Conservation (phyloP, 2,329 filamentous ascomycete species). For the Aspergillus fumigatiaffinis region DNA sequence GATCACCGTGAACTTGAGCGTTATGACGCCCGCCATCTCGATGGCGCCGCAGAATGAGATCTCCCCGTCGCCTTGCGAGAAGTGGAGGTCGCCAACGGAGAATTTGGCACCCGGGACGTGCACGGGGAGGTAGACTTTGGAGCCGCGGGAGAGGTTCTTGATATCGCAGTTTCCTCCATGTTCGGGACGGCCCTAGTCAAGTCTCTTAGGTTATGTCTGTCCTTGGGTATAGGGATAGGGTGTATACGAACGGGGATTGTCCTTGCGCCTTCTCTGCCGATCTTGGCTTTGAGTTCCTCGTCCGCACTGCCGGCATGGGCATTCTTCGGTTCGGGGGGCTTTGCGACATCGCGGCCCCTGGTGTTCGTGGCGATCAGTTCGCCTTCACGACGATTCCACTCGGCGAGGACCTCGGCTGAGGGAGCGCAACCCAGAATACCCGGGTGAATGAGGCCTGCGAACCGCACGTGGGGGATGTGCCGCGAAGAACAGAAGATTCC, state of each 20-base stretch:
- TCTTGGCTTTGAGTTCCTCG: slow-evolving; percentile 57
- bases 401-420: slow-evolving; percentile 68
- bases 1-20: slow-evolving; percentile 83
- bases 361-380: slow-evolving; percentile 69
- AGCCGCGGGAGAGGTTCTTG: slow-evolving; percentile 76
- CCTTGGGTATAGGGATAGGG: too few relatives aligned
- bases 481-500: slow-evolving; percentile 78
- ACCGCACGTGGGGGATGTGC: slow-evolving; percentile 82
- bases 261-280: slow-evolving; percentile 73
- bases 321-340: slow-evolving; percentile 68
- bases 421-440: slow-evolving; percentile 89
- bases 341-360: slow-evolving; percentile 67
- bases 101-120: slow-evolving; percentile 87
- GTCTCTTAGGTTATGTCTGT: background rate
- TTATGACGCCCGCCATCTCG: slow-evolving; percentile 90
- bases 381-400: slow-evolving; percentile 79
- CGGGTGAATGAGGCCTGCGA: slow-evolving; percentile 84
- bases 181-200: slow-evolving; percentile 62
- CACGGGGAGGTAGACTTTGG: slow-evolving; percentile 81
- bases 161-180: slow-evolving; percentile 91
- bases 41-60: slow-evolving; percentile 88
- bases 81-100: slow-evolving; percentile 83
- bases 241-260: slow-evolving; percentile 64
- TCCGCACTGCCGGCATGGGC: slow-evolving; percentile 67
- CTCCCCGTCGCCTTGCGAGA: slow-evolving; percentile 84